Percentiles rank a stretch among this genome's conserved stretches.
Conservation (phyloP, 2,329 filamentous ascomycete genomes). For the Scedosporium boydii region DNA sequence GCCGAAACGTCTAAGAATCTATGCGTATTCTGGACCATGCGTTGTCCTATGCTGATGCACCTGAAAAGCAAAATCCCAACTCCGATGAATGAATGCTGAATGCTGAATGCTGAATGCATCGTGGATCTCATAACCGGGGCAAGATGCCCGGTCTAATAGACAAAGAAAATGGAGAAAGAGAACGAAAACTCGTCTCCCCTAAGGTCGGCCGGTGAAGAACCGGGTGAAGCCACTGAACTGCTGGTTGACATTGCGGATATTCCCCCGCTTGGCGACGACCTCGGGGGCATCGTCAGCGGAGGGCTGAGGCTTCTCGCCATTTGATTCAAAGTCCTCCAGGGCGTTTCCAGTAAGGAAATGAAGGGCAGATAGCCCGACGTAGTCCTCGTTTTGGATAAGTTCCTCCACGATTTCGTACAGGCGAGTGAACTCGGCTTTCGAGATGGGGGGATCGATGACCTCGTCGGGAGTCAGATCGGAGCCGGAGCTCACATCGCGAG, state of each 20-base stretch:
- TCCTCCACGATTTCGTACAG: slow-evolving; percentile 1
- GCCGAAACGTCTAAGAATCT: not conserved
- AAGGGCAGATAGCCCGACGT: not conserved
- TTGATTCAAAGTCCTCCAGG: not conserved
- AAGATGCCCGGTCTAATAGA: not conserved
- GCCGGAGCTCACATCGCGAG: not conserved
- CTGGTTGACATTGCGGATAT: not conserved
- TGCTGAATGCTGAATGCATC: not conserved
- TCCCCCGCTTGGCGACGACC: not conserved
- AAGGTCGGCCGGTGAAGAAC: not conserved
- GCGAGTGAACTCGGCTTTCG: not conserved
- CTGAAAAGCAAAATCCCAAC: not conserved
- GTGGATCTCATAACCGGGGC: not conserved
- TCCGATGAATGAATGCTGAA: not conserved
- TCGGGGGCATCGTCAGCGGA: not conserved
- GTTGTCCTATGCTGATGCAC: not conserved
- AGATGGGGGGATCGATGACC: not conserved
- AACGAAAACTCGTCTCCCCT: too few species aligned
- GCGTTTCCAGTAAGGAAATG: not conserved
- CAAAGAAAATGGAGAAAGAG: not conserved
- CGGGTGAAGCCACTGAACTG: not conserved
- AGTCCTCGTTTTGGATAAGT: not conserved
- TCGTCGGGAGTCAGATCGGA: not conserved
- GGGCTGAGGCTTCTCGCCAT: not conserved
- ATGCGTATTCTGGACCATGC: not conserved